Conservation (phyloP, 495 filamentous ascomycete species). For the Penicillium bialowiezense region DNA sequence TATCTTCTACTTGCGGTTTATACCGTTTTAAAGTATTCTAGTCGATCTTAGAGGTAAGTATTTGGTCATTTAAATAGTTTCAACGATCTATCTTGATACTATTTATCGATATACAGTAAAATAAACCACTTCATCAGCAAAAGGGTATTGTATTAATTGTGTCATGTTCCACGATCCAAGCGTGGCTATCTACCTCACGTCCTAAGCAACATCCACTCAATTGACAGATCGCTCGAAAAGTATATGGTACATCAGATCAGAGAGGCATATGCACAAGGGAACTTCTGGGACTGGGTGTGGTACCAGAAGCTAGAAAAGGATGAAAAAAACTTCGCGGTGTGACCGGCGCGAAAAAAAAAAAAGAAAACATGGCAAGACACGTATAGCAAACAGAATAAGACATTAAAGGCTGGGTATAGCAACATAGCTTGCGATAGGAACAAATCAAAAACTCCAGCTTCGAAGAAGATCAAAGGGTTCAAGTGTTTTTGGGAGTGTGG, state of each 20-base stretch:
- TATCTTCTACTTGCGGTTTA: no score
- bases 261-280: slow-evolving; percentile 12
- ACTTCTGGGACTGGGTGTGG: not conserved
- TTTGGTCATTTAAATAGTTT: no score
- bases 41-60: no score
- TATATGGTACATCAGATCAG: slow-evolving; percentile 23
- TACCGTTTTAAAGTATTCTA: no score
- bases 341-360: slow-evolving; percentile 16
- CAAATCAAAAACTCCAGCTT: slow-evolving; percentile 31
- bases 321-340: slow-evolving; percentile 11
- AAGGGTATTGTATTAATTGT: slow-evolving; percentile 14
- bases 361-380: not conserved
- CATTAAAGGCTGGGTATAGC: slow-evolving; percentile 38
- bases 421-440: slow-evolving; percentile 25
- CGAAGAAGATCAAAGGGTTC: slow-evolving; percentile 19
- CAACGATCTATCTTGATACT: no score
- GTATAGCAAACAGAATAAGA: slow-evolving; percentile 23
- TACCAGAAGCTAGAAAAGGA: not conserved
- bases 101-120: no score
- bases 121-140: no score
- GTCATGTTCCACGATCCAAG: slow-evolving; percentile 28
- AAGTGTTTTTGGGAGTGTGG: slow-evolving; percentile 15
- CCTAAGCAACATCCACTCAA: slow-evolving; percentile 12
- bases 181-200: slow-evolving; percentile 28
- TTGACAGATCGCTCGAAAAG: slow-evolving; percentile 8